Evolutionary conservation across 805 yeast genomes (phyloP).

Genomic region (Candida odintsovae): DNA sequence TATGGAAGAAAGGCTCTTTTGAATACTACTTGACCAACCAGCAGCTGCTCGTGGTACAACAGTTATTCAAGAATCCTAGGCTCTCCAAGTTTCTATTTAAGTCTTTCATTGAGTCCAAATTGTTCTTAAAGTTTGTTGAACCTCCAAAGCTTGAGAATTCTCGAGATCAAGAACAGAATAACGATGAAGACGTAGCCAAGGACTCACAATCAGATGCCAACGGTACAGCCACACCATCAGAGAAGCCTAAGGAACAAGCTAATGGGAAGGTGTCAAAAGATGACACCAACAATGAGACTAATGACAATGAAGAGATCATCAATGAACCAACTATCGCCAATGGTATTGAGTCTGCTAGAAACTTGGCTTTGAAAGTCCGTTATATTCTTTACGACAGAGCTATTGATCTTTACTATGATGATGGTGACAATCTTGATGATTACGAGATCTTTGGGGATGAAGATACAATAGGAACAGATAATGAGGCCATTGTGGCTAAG

Average conservation of each 20-base stretch:
- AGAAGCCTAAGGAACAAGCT: not conserved
- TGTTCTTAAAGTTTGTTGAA: slow-evolving; percentile 22
- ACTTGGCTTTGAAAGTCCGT: slow-evolving; percentile 58
- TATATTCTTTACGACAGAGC: slow-evolving; percentile 72
- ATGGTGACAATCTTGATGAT: slow-evolving; percentile 9
- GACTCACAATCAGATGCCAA: not conserved
- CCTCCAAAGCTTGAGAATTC: slow-evolving; percentile 1
- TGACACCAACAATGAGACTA: not conserved
- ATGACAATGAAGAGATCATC: slow-evolving; percentile 9
- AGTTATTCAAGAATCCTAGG: slow-evolving; percentile 34
- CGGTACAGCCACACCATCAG: not conserved
- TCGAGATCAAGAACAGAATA: not conserved
- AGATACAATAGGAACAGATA: slow-evolving; percentile 2
- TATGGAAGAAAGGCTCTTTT: slow-evolving; percentile 32
- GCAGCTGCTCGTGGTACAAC: slow-evolving; percentile 45
- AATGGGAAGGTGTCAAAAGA: not conserved
- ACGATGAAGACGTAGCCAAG: slow-evolving; percentile 1
- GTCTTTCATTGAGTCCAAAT: slow-evolving; percentile 33
- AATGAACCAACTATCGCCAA: slow-evolving; percentile 32
- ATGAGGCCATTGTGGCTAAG: not conserved
- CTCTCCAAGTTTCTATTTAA: slow-evolving; percentile 32
- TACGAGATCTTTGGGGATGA: slow-evolving; percentile 19
- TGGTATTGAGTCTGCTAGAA: slow-evolving; percentile 42
- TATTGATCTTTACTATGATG: slow-evolving; percentile 38
- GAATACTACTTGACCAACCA: slow-evolving; percentile 48